Evolutionary conservation across 116 monocot genomes (phyloP), one percentile per base, ranked within the genome.

Genomic region (Posidonia oceanica): DNA sequence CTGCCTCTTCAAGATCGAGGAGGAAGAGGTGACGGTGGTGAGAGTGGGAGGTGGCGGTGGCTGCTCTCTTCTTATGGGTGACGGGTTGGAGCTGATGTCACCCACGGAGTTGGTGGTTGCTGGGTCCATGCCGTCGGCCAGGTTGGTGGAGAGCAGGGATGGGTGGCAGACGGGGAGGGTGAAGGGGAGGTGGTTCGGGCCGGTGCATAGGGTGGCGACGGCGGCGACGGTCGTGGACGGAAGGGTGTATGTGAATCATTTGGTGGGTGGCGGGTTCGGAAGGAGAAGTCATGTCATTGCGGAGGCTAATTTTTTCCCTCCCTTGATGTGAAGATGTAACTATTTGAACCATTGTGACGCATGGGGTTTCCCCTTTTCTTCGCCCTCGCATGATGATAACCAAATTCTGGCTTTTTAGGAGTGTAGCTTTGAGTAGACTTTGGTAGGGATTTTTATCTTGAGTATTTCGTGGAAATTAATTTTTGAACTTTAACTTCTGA

Each of bases 211-310:
- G 52, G 57, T 95, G 4, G 84, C 86, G 3, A 54, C 96, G 51
- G 72, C 96, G 10, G 89, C 85, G 36, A 89, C 96, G 1, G 87
- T 83, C 70, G 85, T 75, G 83, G 91, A 91, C 48, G 91, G 88
- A 18, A 86, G 75, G 69, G 87, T 91, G 1, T 96, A 83, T 71
- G 44, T 91, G 36, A 86, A 66, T 48, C 85, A 96, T 85, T 39
- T 91, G 36, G 10, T 89, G 13, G 91, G 91, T 23, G 78, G 77
- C 3, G 88, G 89, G 22, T 7, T 86, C 20, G 53, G 13, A 36
- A 63, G 63, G 48, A 74, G 77, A 79, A 79, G 64, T 4, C 96
- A 96, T 77, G 75, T 91, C 36, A 59, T 96, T 20, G 67, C 89
- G 0, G 86, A 85, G 82, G 96, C 91, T 15, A 68, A 29, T 29